These are phyloP conservation scores for Cylindrodendrum hubeiense DNA, from an alignment of 2,329 filamentous ascomycete species.

Conservation along the genomic window DNA sequence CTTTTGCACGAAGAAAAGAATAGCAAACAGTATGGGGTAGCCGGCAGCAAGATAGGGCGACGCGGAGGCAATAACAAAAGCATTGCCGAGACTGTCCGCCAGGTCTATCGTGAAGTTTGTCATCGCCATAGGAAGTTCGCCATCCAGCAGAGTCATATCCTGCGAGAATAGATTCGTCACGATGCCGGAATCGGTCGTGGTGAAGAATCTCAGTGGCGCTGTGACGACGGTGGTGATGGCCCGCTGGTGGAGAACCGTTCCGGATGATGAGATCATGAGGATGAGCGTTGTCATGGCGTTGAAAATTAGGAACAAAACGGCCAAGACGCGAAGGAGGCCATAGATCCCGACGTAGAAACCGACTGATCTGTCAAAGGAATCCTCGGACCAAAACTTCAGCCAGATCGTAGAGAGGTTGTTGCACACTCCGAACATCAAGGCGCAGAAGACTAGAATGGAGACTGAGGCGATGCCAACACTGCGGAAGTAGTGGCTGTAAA, in stretches of 20 bases:
- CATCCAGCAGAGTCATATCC: slow-evolving; percentile 57
- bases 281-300: slow-evolving; percentile 32
- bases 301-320: slow-evolving; percentile 36
- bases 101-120: slow-evolving; percentile 45
- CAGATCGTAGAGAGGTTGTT: slow-evolving; percentile 51
- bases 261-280: slow-evolving; percentile 46
- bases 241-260: slow-evolving; percentile 47
- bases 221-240: slow-evolving; percentile 50
- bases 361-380: slow-evolving; percentile 38
- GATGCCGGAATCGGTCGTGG: slow-evolving; percentile 55
- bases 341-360: slow-evolving; percentile 50
- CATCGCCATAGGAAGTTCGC: slow-evolving; percentile 51
- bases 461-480: slow-evolving; percentile 39
- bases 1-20: slow-evolving; percentile 65
- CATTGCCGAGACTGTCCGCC: slow-evolving; percentile 54
- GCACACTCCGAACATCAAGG: slow-evolving; percentile 42
- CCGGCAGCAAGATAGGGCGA: slow-evolving; percentile 60
- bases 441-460: slow-evolving; percentile 34
- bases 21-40: slow-evolving; percentile 61
- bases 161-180: slow-evolving; percentile 61
- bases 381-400: slow-evolving; percentile 56
- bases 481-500: slow-evolving; percentile 52
- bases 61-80: slow-evolving; percentile 59
- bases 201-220: slow-evolving; percentile 58
- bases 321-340: slow-evolving; percentile 36